Evolutionary conservation across 352 stramenopile genomes (phyloP).

Genomic region (Pythium plurisporium): DNA sequence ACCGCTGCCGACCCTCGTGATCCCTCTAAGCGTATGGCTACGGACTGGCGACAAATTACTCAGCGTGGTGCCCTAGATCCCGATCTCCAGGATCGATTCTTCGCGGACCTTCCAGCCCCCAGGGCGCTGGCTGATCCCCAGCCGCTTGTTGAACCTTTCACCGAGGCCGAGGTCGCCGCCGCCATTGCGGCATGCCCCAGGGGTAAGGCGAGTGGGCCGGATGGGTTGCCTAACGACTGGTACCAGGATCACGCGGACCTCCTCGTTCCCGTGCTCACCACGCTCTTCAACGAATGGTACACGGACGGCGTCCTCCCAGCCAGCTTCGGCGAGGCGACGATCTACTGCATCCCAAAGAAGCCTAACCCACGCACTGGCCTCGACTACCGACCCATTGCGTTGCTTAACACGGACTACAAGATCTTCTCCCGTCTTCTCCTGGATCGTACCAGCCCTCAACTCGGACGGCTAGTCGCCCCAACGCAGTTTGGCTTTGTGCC

Average conservation of each 20-base stretch:
- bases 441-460: background rate
- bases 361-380: background rate
- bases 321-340: background rate
- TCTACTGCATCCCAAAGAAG: constrained; percentile 3
- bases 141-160: too few relatives aligned
- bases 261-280: background rate
- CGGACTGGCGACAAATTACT: too few relatives aligned
- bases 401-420: constrained; percentile 17
- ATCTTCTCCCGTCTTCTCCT: constrained; percentile 11
- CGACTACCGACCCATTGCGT: constrained; percentile 11
- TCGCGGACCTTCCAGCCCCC: too few relatives aligned
- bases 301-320: background rate
- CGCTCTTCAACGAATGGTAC: background rate
- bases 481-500: constrained; percentile 14
- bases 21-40: too few relatives aligned
- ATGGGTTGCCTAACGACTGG: constrained; percentile 16
- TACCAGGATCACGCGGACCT: constrained; percentile 1
- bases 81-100: too few relatives aligned
- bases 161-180: background rate
- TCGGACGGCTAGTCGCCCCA: background rate
- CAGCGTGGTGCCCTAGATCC: too few relatives aligned
- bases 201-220: constrained; percentile 11
- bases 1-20: too few relatives aligned
- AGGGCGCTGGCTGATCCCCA: too few relatives aligned
- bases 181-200: background rate